Base-by-base conservation (phyloP, 2,329 filamentous ascomycete genomes). In the Sporothrix curviconia region DNA sequence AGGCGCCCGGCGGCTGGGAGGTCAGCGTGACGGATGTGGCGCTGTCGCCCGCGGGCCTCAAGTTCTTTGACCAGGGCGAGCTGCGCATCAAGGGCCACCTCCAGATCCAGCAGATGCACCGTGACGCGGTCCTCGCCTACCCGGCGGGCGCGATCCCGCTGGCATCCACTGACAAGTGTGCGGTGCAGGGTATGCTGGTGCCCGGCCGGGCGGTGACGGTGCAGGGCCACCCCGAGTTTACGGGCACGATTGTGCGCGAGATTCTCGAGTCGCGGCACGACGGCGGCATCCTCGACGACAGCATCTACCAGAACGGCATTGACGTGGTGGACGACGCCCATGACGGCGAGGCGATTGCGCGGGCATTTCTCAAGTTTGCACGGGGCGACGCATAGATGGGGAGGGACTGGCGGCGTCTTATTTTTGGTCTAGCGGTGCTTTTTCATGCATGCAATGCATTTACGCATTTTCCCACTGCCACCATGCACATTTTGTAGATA, bases 161-260 rank as follows among this genome's bases (percentile, higher is more conserved):
- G 2, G 90, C 83, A 2, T 79, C 77, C 40, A 87, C 87, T 2
- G 77, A 79, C 3, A 72, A 77, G 46, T 95, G 90, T 72, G 73
- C 78, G 9, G 84, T 90, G n/a, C 90, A 95, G 70, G 87, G 85
- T 60, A 90, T 95, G 81, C 88, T 94, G 68, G 71, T 78, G 19
- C 81, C 84, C 8, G 75, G 78, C 42, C 78, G 79, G 36, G 75
- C 89, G 60, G 85, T 95, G 60, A 85, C 89, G 0, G 82, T 95
- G 1, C 90, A 96, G 74, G 90, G 90, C 6, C 90, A 95, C 70
- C 91, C 90, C 0, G 91, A 96, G 70, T 94, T 92, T 68, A 87
- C 79, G 4, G 77, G 78, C 59, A 79, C 83, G 15, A 91, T 95
- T 62, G 81, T 91, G 64, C 75, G 73, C 17, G 85, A 90, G 69